Percentiles rank a stretch among this genome's conserved stretches.
Conservation (phyloP, 2,329 filamentous ascomycete species). For the Alternaria conjuncta region DNA sequence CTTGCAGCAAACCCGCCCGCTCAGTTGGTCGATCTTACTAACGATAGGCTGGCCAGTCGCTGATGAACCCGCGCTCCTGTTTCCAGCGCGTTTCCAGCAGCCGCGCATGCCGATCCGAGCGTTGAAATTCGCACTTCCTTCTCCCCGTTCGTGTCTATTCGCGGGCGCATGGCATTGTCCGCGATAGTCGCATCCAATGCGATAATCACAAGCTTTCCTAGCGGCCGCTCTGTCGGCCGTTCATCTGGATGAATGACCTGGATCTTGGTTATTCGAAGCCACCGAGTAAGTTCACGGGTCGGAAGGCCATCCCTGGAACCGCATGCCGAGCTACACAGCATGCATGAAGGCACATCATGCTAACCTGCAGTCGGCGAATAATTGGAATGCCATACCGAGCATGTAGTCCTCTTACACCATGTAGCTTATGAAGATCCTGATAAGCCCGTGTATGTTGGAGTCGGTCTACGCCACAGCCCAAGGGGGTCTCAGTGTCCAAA, state of each 20-base stretch:
- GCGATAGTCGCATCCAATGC: not conserved
- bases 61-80: not conserved
- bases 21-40: slow-evolving; percentile 1
- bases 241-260: not conserved
- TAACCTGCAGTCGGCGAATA: slow-evolving; percentile 12
- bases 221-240: not conserved
- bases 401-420: slow-evolving; percentile 1
- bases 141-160: slow-evolving; percentile 2
- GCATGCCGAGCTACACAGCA: slow-evolving; percentile 13
- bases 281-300: not conserved
- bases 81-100: slow-evolving; percentile 11
- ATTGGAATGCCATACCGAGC: not conserved
- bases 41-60: slow-evolving; percentile 6
- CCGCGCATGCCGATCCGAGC: slow-evolving; percentile 8
- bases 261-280: not conserved
- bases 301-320: not conserved
- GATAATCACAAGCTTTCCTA: not conserved
- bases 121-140: not conserved
- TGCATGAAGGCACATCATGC: slow-evolving; percentile 7
- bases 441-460: slow-evolving; percentile 2
- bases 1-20: not conserved
- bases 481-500: not conserved
- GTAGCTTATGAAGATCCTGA: slow-evolving; percentile 14
- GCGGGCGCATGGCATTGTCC: not conserved
- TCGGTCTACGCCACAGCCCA: slow-evolving; percentile 1